phyloP scores from a whole-genome alignment of 305 asterid species.

The Withania somnifera region DNA sequence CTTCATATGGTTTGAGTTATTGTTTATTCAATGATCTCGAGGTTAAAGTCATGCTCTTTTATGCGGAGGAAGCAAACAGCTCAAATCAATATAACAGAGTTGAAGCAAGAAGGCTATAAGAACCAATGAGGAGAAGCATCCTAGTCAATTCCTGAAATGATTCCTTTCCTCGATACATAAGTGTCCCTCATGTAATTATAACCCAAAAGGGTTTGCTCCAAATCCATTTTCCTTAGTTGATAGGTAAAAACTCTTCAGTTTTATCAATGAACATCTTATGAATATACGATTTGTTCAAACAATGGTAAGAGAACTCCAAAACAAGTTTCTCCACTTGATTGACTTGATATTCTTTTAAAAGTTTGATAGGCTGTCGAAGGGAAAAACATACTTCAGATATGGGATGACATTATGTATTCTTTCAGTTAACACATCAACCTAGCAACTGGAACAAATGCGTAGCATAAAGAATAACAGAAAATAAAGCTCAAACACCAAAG shows the following conservation, averaged over 20 bases:
- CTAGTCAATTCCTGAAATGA: not conserved
- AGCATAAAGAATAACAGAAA: not conserved
- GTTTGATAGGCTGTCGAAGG: not conserved
- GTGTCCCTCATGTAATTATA: not conserved
- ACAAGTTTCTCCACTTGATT: not conserved
- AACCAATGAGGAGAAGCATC: not conserved
- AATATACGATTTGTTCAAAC: not conserved
- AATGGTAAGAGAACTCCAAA: not conserved
- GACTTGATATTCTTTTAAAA: not conserved
- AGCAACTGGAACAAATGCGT: not conserved
- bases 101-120: not conserved
- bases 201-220: not conserved
- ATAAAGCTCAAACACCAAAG: not conserved
- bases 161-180: too few species aligned
- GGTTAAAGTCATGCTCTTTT: not conserved
- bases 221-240: not conserved
- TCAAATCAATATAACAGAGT: not conserved
- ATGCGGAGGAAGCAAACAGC: not conserved
- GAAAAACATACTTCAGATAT: not conserved
- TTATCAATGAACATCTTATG: not conserved
- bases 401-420: not conserved
- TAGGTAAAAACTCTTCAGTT: not conserved
- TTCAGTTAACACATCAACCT: not conserved
- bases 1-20: not conserved
- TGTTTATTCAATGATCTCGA: not conserved